Base-by-base conservation (phyloP, 2,329 filamentous ascomycete species). In the Penicillium oxalicum region DNA sequence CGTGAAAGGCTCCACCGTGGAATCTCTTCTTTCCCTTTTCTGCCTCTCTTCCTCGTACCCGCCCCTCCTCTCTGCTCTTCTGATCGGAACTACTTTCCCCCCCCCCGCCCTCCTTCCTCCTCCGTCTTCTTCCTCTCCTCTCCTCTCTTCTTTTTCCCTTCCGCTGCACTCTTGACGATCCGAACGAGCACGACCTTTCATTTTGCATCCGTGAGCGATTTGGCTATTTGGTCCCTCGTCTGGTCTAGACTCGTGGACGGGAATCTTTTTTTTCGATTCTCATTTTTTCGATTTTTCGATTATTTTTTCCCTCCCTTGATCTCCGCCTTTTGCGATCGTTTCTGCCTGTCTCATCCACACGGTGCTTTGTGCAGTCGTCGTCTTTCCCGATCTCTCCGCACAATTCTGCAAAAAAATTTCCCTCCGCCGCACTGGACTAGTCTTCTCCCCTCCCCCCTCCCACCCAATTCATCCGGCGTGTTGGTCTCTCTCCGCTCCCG, bases 201-300 rank as follows among this genome's bases (percentile, higher is more conserved):
- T 48, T 51, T 56, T 56, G 51, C 47, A 53, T 53, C 51, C 45
- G 50, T 53, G 41, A 50, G 49, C 52, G 42, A 50, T 56, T 54
- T 53, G 44, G 37, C 41, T 45, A 35, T 45, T 45, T 38, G 34
- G 35, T 45, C 43, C 28, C 34, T 38, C 54, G 47, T 52, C 51
- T 42, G 36, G 34, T 29, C 29, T 36, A 26, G 32, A 34, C 44
- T 13, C 49, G 43, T 49, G 29, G 29, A 32, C 11, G 7, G 29
- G 29, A 32, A 32, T 32, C 29, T 32, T 32, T 32, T 53, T 53
- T 45, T 47, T 32, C 44, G 34, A 34, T 27, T 44, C 40, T 53
- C 34, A 51, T 44, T 47, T 32, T 32, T 32, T 32, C 8, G 29
- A 32, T 32, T 11, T 8, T 32, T 29, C 39, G 38, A 48, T 55